phyloP scores from a whole-genome alignment of 805 yeast species.

The Schizosaccharomyces osmophilus region DNA sequence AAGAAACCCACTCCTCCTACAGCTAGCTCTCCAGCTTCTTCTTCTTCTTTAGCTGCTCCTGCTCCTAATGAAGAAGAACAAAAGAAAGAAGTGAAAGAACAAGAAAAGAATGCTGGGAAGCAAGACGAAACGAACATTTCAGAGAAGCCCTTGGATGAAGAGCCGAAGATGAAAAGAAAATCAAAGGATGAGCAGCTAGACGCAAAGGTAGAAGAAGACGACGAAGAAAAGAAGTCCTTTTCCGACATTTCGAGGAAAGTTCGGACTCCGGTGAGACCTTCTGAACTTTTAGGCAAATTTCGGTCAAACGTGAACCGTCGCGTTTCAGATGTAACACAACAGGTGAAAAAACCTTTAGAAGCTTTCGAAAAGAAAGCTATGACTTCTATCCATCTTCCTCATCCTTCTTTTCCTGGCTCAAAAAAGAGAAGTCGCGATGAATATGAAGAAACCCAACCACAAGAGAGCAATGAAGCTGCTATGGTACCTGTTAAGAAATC shows the following conservation, averaged over 20 bases:
- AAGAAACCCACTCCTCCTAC: too few relatives aligned
- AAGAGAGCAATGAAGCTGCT: neutral
- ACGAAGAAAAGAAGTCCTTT: neutral
- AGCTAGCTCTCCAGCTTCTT: too few relatives aligned
- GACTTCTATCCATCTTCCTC: neutral
- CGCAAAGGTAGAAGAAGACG: neutral
- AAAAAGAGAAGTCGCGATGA: neutral
- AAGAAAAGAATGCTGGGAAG: too few relatives aligned
- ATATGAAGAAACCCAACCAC: neutral
- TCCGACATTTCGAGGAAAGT: neutral
- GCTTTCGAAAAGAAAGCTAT: neutral
- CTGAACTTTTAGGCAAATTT: neutral
- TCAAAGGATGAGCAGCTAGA: neutral
- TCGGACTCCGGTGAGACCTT: neutral
- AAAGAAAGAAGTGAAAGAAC: too few relatives aligned
- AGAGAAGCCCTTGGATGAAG: neutral
- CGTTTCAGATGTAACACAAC: neutral
- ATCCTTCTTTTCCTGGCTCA: neutral
- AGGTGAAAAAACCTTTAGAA: neutral
- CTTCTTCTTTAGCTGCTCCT: too few relatives aligned
- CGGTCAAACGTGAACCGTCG: neutral
- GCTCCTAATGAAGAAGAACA: too few relatives aligned
- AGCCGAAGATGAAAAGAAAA: neutral
- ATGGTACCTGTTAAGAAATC: neutral
- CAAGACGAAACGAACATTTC: neutral